Base-by-base conservation (phyloP, 805 yeast genomes). In the Priceomyces haplophilus region DNA sequence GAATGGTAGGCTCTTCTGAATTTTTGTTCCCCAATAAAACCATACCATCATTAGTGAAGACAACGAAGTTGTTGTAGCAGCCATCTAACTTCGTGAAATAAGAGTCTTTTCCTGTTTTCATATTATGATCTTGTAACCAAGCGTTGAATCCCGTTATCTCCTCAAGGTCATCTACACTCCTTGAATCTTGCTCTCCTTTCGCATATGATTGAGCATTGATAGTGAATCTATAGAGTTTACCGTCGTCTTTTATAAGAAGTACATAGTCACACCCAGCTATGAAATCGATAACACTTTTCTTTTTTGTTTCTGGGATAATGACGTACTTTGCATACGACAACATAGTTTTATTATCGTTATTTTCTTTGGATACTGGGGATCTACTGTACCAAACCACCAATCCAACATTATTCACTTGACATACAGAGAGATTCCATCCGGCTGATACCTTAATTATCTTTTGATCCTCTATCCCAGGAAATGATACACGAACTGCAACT, bases 401-500 rank as follows among this genome's bases (percentile, higher is more conserved):
- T 0, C 90, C 88, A 37, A 73, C 62, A 5, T 63, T 62, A 15
- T 64, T 64, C 2, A 80, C 60, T 37, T 71, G 65, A 16, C 78
- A 77, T 33, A 78, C 76, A 40, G 78, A 75, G 12, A 73, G 58
- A 44, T 76, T 73, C 91, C 91, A 85, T 0, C 91, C 93, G 13
- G 87, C 82, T 10, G 71, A 68, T 7, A 80, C 72, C 48, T 73
- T 76, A 20, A 67, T 43, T 8, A 77, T 68, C n/a, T 16, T 38
- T 12, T 16, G 16, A 13, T 32, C 21, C 7, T 40, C 44, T 7
- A 59, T 31, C 7, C 62, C 62, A 0, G 64, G 60, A 44, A 81
- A 76, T 3, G 41, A 53, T 24, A 82, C 46, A 38, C 51, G 53
- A 4, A 79, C 69, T 0, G 84, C 88, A 12, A 34, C 27, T 39